Conservation (phyloP, 345 rosid species). For the Orychophragmus violaceus region DNA sequence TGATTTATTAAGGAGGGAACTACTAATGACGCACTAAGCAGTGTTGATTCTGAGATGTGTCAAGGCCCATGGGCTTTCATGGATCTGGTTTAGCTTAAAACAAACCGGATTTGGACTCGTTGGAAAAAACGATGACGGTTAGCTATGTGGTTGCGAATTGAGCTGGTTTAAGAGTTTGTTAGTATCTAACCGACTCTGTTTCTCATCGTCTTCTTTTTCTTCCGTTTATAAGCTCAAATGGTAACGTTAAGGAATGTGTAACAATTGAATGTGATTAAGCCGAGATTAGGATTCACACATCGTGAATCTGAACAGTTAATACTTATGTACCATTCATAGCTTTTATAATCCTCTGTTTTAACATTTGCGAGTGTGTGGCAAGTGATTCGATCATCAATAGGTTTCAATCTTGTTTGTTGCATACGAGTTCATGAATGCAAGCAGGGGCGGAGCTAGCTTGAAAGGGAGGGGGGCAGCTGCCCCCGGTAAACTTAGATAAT, state of each 20-base stretch:
- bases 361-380: not conserved
- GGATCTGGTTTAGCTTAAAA: not conserved
- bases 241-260: not conserved
- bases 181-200: not conserved
- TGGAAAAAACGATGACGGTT: no score
- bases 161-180: not conserved
- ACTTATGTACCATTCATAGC: not conserved
- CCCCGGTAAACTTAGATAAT: no score
- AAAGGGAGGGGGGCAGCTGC: no score
- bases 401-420: not conserved
- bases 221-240: not conserved
- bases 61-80: slow-evolving; percentile 10
- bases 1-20: slow-evolving; percentile 20
- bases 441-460: no score
- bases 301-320: not conserved
- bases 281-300: no score
- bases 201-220: not conserved
- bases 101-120: not conserved
- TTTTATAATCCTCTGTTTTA: not conserved
- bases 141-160: not conserved
- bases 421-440: not conserved
- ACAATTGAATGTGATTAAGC: not conserved
- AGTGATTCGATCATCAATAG: not conserved
- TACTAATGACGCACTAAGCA: not conserved
- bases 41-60: not conserved